Base-by-base conservation (phyloP, 345 rosid genomes). In the Citrus reticulata region DNA sequence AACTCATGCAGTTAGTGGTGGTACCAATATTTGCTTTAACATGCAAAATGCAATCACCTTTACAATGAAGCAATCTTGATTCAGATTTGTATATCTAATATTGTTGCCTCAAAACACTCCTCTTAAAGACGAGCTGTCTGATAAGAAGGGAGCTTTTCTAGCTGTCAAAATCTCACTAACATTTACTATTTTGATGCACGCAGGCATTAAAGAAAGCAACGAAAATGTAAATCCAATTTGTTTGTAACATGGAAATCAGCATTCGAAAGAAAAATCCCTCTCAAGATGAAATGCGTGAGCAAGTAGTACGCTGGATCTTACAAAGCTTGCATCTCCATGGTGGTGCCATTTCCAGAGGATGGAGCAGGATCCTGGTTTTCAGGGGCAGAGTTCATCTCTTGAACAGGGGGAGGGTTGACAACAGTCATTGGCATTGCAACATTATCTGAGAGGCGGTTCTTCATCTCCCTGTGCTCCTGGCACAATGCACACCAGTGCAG, bases 381-480 rank as follows among this genome's bases (percentile, higher is more conserved):
- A 24, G 6, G 46, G 32, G 85, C 82, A 35, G 95, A 80, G 74
- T 76, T 90, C 98, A 94, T 94, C 85, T 93, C 93, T 77, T 93
- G 99, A 83, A 90, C 89, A 7, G 91, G 95, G 20, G 99, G 97
- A 46, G 99, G 95, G 73, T 92, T 92, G 85, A 96, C 91, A 1
- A 96, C 78, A 5, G 99, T 90, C 97, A 92, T 93, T 11, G 98
- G 96, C 95, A 92, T 89, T 54, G 86, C 92, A 34, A 87, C 86
- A 84, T 92, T 86, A 35, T 96, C 97, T 0, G 96, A 87, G 65
- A 90, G 90, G 40, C 90, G 94, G 60, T 88, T 85, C 87, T 92
- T 90, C 98, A 90, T 93, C 90, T 93, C 95, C 39, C 96, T 86
- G 84, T 93, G 98, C 85, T 90, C 96, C 82, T 92, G 93, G 79